Evolutionary conservation across 2,329 filamentous ascomycete species (phyloP).

Genomic region (Cladobotryum protrusum): DNA sequence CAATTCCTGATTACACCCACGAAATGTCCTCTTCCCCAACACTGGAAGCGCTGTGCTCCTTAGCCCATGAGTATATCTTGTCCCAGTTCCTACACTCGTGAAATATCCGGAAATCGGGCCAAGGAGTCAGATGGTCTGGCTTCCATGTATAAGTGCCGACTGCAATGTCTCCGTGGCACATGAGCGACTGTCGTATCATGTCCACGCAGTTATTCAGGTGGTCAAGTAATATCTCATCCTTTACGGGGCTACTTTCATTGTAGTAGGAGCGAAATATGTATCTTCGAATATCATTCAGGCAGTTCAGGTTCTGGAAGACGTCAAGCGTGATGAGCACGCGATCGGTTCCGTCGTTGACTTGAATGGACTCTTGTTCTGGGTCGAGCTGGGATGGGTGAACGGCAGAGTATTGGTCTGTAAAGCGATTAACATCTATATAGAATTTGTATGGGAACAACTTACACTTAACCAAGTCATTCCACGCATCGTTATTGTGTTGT

Average conservation of each 20-base stretch:
- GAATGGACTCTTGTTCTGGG: not conserved
- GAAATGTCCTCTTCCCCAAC: too few species aligned
- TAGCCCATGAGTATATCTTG: not conserved
- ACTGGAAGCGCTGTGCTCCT: not conserved
- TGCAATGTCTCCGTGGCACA: not conserved
- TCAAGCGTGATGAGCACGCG: conserved; percentile 1
- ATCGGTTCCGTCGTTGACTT: not conserved
- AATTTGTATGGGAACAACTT: too few species aligned
- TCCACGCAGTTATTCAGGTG: conserved; percentile 3
- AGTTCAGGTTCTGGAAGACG: conserved; percentile 6
- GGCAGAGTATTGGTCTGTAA: not conserved
- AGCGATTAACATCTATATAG: too few species aligned
- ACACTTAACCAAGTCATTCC: too few species aligned
- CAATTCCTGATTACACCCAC: too few species aligned
- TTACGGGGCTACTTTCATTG: not conserved
- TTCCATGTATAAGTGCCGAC: not conserved
- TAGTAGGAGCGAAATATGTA: not conserved
- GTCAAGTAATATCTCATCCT: not conserved
- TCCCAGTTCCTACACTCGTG: conserved; percentile 1
- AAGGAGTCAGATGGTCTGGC: not conserved
- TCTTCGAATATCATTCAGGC: not conserved
- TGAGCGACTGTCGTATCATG: not conserved
- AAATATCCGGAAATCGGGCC: not conserved
- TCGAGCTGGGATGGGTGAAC: not conserved
- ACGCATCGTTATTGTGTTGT: too few species aligned